These are phyloP conservation scores for Amoebophrya sp. DNA, from an alignment of 169 alveolate species.

Conservation along the genomic window DNA sequence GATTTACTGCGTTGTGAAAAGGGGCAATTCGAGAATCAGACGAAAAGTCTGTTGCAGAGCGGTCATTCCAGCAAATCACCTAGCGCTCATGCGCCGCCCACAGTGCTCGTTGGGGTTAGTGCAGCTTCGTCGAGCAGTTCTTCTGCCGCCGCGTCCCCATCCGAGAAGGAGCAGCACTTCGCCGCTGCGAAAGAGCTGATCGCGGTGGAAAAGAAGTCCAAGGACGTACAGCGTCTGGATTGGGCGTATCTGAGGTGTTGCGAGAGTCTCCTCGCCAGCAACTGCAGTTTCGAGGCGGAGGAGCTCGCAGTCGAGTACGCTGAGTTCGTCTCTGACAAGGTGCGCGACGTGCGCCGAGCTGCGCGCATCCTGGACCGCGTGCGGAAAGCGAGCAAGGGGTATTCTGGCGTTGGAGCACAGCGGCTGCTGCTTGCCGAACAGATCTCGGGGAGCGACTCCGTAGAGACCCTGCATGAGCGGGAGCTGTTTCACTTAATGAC, in stretches of 20 bases:
- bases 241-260: neutral
- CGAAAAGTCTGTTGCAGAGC: no score
- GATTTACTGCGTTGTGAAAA: neutral
- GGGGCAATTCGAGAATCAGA: neutral
- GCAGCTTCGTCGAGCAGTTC: neutral
- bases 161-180: neutral
- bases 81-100: no score
- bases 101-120: no score
- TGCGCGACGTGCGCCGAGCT: neutral
- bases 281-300: neutral
- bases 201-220: neutral
- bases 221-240: neutral
- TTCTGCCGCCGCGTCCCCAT: neutral
- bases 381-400: neutral
- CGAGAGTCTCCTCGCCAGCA: neutral
- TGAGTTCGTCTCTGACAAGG: neutral
- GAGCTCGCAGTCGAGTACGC: neutral
- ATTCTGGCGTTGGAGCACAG: neutral
- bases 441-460: no score
- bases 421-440: neutral
- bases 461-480: no score
- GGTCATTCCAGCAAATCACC: no score
- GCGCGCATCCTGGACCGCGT: neutral
- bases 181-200: neutral
- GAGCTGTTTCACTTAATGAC: no score